Conservation (phyloP, 2,329 filamentous ascomycete genomes). For the Alternaria panax region DNA sequence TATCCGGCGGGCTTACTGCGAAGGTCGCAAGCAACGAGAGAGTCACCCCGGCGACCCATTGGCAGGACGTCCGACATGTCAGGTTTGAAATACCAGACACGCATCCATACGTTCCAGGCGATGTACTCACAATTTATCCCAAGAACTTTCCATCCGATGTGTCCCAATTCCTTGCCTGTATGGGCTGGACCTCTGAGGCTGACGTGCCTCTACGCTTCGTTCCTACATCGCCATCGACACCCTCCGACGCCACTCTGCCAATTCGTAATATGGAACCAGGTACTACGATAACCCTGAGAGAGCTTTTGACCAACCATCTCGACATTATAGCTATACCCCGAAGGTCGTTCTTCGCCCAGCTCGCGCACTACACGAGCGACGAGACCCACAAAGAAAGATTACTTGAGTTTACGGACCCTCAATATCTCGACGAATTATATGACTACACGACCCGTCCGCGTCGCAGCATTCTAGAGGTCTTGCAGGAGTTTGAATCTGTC, state of each 20-base stretch:
- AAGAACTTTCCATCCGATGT: constrained; percentile 87
- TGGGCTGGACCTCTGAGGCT: constrained; percentile 78
- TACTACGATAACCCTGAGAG: constrained; percentile 69
- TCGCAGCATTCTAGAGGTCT: constrained; percentile 87
- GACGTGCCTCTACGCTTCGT: constrained; percentile 70
- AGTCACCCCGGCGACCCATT: constrained; percentile 78
- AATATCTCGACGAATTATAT: constrained; percentile 88
- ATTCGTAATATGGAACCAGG: constrained; percentile 50
- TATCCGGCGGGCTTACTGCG: constrained; percentile 65
- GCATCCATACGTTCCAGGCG: constrained; percentile 71
- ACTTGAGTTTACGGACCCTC: constrained; percentile 79
- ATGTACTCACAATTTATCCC: constrained; percentile 81
- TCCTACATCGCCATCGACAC: constrained; percentile 38
- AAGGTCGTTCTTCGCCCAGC: constrained; percentile 80
- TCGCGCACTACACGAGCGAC: constrained; percentile 78
- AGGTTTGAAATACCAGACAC: constrained; percentile 60
- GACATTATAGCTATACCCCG: constrained; percentile 91
- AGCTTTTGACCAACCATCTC: constrained; percentile 80
- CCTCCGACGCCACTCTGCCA: constrained; percentile 49
- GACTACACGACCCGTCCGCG: constrained; percentile 93
- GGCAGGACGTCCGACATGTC: constrained; percentile 93
- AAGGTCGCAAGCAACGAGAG: constrained; percentile 71
- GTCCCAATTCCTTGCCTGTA: constrained; percentile 76
- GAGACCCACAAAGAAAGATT: constrained; percentile 80
- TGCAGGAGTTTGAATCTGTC: constrained; percentile 87